Evolutionary conservation across 2,329 filamentous ascomycete species (phyloP).

Genomic region (Aspergillus clavatus): DNA sequence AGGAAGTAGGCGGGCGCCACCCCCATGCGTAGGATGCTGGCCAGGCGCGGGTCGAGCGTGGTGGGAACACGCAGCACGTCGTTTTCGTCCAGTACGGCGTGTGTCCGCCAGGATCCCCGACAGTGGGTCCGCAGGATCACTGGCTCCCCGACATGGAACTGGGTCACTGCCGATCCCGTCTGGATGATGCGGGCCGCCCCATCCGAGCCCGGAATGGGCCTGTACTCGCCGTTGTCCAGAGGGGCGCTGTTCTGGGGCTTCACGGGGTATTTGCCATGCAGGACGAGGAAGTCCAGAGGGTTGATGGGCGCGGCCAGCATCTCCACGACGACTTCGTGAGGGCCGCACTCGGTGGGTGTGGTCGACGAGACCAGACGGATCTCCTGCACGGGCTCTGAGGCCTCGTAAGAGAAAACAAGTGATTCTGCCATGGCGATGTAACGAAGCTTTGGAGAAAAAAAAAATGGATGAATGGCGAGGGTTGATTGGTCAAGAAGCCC

Average conservation of each 20-base stretch:
- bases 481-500: background rate
- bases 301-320: background rate
- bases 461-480: background rate
- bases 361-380: background rate
- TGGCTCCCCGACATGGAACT: background rate
- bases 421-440: background rate
- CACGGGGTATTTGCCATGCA: background rate
- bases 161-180: background rate
- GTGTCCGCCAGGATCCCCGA: background rate
- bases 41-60: background rate
- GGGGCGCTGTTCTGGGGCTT: background rate
- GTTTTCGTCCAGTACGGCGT: background rate
- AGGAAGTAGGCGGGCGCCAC: slow-evolving; percentile 1
- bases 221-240: background rate
- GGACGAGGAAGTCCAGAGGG: background rate
- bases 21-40: background rate
- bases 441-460: background rate
- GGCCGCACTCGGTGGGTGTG: background rate
- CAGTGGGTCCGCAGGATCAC: background rate
- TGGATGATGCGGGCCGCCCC: background rate
- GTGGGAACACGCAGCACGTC: background rate
- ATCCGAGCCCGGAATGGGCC: background rate
- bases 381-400: background rate
- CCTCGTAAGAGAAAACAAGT: background rate
- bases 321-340: background rate